These are phyloP conservation scores for Boletus tylopilopsis DNA, from an alignment of 768 basidiomycete genomes.

Conservation along the genomic window DNA sequence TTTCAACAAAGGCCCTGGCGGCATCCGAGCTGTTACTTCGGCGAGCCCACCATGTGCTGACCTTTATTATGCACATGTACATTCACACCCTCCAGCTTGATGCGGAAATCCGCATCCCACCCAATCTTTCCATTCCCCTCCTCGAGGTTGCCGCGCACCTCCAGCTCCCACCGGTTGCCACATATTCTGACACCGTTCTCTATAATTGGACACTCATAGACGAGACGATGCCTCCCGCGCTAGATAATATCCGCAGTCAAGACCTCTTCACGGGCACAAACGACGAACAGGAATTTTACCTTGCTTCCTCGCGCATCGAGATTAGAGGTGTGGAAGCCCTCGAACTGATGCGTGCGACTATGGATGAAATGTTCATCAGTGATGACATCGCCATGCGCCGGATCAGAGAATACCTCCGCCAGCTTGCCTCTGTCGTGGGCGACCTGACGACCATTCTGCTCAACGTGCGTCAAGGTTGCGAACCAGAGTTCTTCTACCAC, in stretches of 20 bases:
- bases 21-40: slow-evolving; percentile 56
- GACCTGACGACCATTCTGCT: slow-evolving; percentile 59
- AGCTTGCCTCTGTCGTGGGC: slow-evolving; percentile 60
- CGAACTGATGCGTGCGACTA: slow-evolving; percentile 76
- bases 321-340: slow-evolving; percentile 81
- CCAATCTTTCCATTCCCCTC: slow-evolving; percentile 68
- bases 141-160: slow-evolving; percentile 66
- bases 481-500: slow-evolving; percentile 70
- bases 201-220: slow-evolving; percentile 66
- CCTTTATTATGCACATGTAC: slow-evolving; percentile 75
- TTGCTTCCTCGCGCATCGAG: slow-evolving; percentile 83
- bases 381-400: slow-evolving; percentile 63
- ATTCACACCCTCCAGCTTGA: slow-evolving; percentile 57
- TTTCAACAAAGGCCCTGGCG: slow-evolving; percentile 44
- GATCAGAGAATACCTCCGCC: slow-evolving; percentile 57
- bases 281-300: slow-evolving; percentile 87
- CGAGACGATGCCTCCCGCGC: slow-evolving; percentile 32
- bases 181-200: slow-evolving; percentile 88
- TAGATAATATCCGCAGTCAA: slow-evolving; percentile 59
- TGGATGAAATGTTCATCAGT: slow-evolving; percentile 86
- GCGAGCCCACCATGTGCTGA: slow-evolving; percentile 68
- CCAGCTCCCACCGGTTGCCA: slow-evolving; percentile 81
- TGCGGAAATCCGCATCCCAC: slow-evolving; percentile 61
- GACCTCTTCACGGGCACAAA: slow-evolving; percentile 73
- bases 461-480: slow-evolving; percentile 63